Evolutionary conservation across 106 monocot species (phyloP), one percentile per base, ranked within the genome.

Genomic region (Dendrobium chrysotoxum): DNA sequence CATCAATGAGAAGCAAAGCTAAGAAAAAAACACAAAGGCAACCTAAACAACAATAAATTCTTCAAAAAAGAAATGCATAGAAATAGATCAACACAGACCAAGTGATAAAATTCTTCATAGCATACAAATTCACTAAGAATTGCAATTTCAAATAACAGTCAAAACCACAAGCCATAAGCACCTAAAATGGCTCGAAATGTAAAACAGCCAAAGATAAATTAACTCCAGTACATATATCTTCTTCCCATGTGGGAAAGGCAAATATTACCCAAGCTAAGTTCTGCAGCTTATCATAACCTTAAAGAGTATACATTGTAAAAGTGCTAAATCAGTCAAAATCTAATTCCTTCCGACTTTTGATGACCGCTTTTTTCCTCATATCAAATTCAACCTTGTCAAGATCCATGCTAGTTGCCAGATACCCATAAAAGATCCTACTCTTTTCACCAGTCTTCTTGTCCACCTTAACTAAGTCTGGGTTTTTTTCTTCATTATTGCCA

Each of bases 371-470:
- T 82, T 94, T 98, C 80, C 75, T 92, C 41, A 68, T 81, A 58
- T 98, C 97, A 41, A 73, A 85, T 72, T 95, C 97, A 80, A 98
- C 40, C 40, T 85, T 86, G 15, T 91, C 94, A 31, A 98, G 80
- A 84, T 98, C 97, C 18, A 83, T 86, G 12, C 88, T 86, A n/a
- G 81, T 91, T 72, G 89, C 91, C 85, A 98, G 78, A 66, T 92
- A 92, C 15, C 92, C 97, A 86, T 94, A 98, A n/a, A 98, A 83
- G 46, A 92, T 72, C 55, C 91, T 88, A 86, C 86, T 90, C 86
- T 85, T 92, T 79, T 92, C 96, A 4, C 89, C 90, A 18, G 93
- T 86, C 82, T 84, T 89, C 64, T 88, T 88, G 39, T 93, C 93
- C 28, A 84, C 75, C 79, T 87, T 83, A 58, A 90, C 86, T 35